phyloP scores from a whole-genome alignment of 305 asterid species.

The Fraxinus paxiana region DNA sequence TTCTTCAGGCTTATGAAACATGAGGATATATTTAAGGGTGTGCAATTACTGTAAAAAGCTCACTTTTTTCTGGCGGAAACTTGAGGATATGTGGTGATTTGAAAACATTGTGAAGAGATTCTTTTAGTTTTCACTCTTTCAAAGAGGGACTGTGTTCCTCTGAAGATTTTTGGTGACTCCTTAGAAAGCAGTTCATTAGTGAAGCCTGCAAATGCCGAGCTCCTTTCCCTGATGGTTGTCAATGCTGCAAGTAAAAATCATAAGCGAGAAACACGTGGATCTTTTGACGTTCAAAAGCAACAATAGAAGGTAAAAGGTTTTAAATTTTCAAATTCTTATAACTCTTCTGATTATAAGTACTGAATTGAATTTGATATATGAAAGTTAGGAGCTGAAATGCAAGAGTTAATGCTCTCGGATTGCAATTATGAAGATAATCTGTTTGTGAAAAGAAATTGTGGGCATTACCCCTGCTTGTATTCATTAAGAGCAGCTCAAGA shows the following conservation, averaged over 20 bases:
- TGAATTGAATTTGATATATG: neutral
- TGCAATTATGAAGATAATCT: neutral
- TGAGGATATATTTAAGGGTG: constrained; percentile 37
- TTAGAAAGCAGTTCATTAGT: neutral
- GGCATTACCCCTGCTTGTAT: neutral
- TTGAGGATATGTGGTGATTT: constrained; percentile 33
- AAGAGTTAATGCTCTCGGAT: neutral
- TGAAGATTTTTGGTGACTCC: constrained; percentile 42
- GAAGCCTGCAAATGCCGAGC: neutral
- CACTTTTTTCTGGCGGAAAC: constrained; percentile 42
- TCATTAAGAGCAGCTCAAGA: neutral
- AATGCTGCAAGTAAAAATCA: neutral
- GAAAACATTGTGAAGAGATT: constrained; percentile 38
- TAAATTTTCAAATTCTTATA: neutral
- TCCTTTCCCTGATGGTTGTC: neutral
- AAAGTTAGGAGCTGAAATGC: neutral
- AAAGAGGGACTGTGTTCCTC: constrained; percentile 42
- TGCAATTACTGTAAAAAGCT: constrained; percentile 48
- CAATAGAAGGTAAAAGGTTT: neutral
- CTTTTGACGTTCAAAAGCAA: neutral
- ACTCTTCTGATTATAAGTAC: neutral
- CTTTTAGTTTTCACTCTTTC: constrained; percentile 49
- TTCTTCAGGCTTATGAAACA: constrained; percentile 37
- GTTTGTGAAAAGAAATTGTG: neutral
- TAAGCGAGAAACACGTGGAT: neutral